Percentiles rank a stretch among this genome's conserved stretches.
Conservation (phyloP, 495 filamentous ascomycete species). For the Annulohypoxylon moriforme region DNA sequence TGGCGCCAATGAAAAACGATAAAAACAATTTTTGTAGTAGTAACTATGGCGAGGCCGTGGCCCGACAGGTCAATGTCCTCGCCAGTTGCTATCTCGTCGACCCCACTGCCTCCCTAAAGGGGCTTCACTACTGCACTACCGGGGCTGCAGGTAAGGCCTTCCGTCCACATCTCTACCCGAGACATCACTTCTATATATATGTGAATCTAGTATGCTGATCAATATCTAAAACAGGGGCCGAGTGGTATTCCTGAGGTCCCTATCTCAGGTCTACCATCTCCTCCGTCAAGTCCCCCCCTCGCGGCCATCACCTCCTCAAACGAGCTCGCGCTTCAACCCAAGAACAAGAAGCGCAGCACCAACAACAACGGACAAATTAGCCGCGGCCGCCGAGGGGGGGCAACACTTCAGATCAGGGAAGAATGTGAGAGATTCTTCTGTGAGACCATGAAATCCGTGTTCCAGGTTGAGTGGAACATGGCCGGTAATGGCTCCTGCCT, state of each 20-base stretch:
- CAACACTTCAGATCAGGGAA: constrained; percentile 93
- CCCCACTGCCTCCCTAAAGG: constrained; percentile 64
- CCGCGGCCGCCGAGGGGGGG: constrained; percentile 78
- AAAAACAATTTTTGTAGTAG: constrained; percentile 77
- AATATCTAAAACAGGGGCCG: constrained; percentile 69
- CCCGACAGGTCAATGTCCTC: constrained; percentile 72
- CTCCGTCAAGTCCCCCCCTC: constrained; percentile 85
- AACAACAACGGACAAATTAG: constrained; percentile 52
- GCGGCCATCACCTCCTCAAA: constrained; percentile 70
- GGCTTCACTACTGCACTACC: constrained; percentile 96
- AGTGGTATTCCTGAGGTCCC: constrained; percentile 98
- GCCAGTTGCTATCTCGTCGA: constrained; percentile 87
- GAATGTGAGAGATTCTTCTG: constrained; percentile 99
- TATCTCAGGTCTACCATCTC: constrained; percentile 78
- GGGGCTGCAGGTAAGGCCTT: constrained; percentile 73
- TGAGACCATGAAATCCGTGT: constrained; percentile 88
- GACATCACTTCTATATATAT: neutral
- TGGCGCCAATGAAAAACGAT: constrained; percentile 72
- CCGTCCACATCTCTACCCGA: neutral
- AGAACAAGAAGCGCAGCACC: constrained; percentile 55
- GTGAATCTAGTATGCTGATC: constrained; percentile 14
- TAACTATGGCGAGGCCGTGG: constrained; percentile 71
- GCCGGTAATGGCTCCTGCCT: constrained; percentile 77
- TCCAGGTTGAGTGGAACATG: constrained; percentile 92
- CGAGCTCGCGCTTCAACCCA: constrained; percentile 68